phyloP scores from a whole-genome alignment of 1,284 basidiomycete species.

The Schizophyllum amplum region DNA sequence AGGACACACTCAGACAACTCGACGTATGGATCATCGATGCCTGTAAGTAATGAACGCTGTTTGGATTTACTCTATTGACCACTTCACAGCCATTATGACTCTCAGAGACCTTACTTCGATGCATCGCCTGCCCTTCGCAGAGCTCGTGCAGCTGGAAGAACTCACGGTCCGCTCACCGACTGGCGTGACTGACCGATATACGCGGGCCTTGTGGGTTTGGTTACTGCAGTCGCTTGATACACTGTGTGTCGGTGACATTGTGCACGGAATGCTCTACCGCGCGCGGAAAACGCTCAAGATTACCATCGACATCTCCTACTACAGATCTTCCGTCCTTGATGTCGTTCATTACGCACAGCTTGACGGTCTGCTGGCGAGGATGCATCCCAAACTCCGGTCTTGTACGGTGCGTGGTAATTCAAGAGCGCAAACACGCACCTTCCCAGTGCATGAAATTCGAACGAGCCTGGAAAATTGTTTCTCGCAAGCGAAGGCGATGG shows the following conservation, averaged over 20 bases:
- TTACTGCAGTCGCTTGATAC: neutral
- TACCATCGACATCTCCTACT: neutral
- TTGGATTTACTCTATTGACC: neutral
- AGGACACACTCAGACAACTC: neutral
- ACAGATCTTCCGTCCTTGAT: no score
- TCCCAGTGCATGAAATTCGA: no score
- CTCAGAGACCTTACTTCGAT: neutral
- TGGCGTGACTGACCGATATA: neutral
- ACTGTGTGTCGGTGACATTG: no score
- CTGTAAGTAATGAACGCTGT: neutral
- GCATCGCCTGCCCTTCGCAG: neutral
- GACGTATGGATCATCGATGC: neutral
- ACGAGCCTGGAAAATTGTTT: no score
- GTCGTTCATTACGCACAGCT: no score
- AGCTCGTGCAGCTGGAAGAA: neutral
- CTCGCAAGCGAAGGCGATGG: no score
- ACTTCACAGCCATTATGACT: neutral
- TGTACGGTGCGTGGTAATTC: no score
- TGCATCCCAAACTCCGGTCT: no score
- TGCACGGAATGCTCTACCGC: no score
- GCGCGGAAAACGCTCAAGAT: neutral
- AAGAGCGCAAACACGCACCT: no score
- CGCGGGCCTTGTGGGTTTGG: neutral
- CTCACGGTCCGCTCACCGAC: neutral
- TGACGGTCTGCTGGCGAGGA: no score